Base-by-base conservation (phyloP, 768 basidiomycete species). In the Rubroboletus pulcherrimus region DNA sequence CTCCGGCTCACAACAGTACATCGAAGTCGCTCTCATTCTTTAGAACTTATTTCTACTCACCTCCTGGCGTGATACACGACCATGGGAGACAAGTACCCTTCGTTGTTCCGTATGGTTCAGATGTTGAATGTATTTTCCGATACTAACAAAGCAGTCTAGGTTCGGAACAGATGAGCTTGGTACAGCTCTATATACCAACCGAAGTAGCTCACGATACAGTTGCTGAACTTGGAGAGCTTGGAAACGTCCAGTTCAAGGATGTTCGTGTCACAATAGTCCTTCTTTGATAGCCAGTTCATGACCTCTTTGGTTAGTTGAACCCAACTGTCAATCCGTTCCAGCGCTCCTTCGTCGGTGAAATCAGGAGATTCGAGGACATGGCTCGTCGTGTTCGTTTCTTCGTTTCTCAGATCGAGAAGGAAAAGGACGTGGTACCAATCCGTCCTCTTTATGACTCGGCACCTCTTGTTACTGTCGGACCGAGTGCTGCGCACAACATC, bases 191-290 rank as follows among this genome's bases (percentile, higher is more conserved):
- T 70, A 89, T 98, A 63, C 97, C 96, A 42, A 89, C 91, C 38
- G 97, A 99, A 80, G 93, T 96, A 58, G 93, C 95, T 30, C 97
- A 99, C 72, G 93, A 98, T 69, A 92, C 96, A 45, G 92, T 98
- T 57, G 86, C 89, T 50, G 93, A 96, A 70, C 84, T 99, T 17
- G 97, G 93, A 62, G 93, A 97, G 73, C 84, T 98, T 42, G 93
- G 95, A 44, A 82, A 96, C 73, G 89, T 98, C 29, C 93, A 98
- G 70, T 97, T 98, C 75, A 96, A 95, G 76, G 97, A 99, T 74
- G 93, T 95, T 63, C 63, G 89, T 72, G n/a, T 29, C 9, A 17
- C 60, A 14, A 7, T 24, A 17, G 35, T 3, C n/a, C 26, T 59
- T 7, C 34, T 17, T 44, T 38, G 29, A 29, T 43, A 12, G 11